Base-by-base conservation (phyloP, 139 green algal genomes). In the Edaphochlamys debaryana region DNA sequence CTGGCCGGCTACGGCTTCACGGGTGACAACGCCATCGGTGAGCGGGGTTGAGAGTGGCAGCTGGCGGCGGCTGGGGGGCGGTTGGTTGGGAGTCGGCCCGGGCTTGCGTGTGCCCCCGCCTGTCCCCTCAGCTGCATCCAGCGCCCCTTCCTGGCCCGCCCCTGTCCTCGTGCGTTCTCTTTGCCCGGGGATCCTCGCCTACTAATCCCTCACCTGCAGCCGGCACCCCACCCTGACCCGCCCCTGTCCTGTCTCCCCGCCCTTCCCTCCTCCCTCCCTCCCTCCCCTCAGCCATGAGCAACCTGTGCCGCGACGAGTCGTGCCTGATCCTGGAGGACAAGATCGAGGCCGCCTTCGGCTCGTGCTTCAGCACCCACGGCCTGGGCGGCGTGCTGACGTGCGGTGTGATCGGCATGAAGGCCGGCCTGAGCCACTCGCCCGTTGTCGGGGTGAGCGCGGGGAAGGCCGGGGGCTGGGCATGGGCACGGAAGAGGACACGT, bases 231-330 rank as follows among this genome's bases (percentile, higher is more conserved):
- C 25, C 56, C 36, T n/a, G n/a, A n/a, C n/a, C n/a, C n/a, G n/a
- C n/a, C n/a, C n/a, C n/a, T n/a, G n/a, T n/a, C n/a, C n/a, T n/a
- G n/a, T n/a, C n/a, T n/a, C n/a, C n/a, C n/a, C n/a, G n/a, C n/a
- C n/a, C 22, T 60, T 58, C 38, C n/a, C 29, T 27, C 13, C 4
- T n/a, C 38, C 68, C 48, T 58, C n/a, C 38, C 8, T 73, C 38
- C 67, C 32, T 4, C 67, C 9, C 34, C 41, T 66, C 88, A 94
- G 92, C 93, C 62, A 93, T 96, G 87, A 92, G 89, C 83, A 97
- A 97, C 89, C 87, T 98, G 81, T 98, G 95, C 93, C 92, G 95
- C 74, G 95, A 98, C 81, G 95, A 98, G 92, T 87, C 94, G 34
- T 96, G 91, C n/a, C 58, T 80, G 5, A 80, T 91, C 77, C 87